Base-by-base conservation (phyloP, 2,329 filamentous ascomycete species). In the Ophiocordyceps camponoti-floridani region DNA sequence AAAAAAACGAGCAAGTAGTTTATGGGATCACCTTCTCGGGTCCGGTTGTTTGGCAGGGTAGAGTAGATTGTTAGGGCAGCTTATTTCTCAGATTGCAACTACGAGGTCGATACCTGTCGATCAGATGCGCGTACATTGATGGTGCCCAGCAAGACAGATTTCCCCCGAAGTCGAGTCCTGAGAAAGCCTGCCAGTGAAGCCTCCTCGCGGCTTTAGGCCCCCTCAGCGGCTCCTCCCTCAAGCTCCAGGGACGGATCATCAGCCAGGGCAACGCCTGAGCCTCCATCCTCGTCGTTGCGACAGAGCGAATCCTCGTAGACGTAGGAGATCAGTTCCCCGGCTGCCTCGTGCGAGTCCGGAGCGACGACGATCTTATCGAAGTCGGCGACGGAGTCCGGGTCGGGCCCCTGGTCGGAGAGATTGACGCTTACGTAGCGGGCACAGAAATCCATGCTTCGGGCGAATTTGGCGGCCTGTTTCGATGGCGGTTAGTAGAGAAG, bases 341-440 rank as follows among this genome's bases (percentile, higher is more conserved):
- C 48, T 23, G 54, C 54, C 19, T 50, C 43, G 16, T 53, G 51
- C 7, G 52, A 42, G n/a, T 55, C 54, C 2, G 56, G 56, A 30
- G 58, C 53, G 44, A 49, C 30, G 28, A 64, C 43, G 23, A 46
- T 44, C 1, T 46, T 53, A 48, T 56, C 47, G 41, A 61, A 62
- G 1, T 57, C 44, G 19, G 37, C 37, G 8, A 46, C 49, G 7
- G 52, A 51, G 44, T 52, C 52, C 23, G 49, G 54, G 19, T 53
- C 57, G 58, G 16, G 10, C 11, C 19, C 18, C 7, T 11, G 18
- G 23, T 44, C 47, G 0, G 70, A 59, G 2, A 70, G 66, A 30
- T 63, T 60, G 48, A 80, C 52, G 47, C 75, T 68, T 44, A 79
- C 58, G 50, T 69, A 72, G 6, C 74, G 70, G 2, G 73, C 75